Base-by-base conservation (phyloP, 1,284 basidiomycete species). In the Cryptococcus sp. region DNA sequence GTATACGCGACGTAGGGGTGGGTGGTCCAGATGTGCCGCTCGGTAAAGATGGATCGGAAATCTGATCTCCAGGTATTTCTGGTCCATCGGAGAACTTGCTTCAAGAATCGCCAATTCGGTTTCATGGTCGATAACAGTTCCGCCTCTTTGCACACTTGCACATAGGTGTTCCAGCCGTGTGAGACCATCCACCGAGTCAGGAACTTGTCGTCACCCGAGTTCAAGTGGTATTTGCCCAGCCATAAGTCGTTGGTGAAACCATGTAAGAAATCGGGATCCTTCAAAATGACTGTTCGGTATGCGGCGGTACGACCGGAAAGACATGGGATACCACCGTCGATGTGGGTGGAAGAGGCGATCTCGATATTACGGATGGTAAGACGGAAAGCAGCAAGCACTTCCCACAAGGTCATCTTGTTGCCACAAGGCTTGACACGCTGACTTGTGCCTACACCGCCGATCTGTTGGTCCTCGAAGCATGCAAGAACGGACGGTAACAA, bases 181-280 rank as follows among this genome's bases (percentile, higher is more conserved):
- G 86, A 88, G 61, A 94, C 91, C 89, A 93, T 92, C 92, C 92
- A 95, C 39, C 92, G 82, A n/a, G 92, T 94, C 72, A 94, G 81
- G 80, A 92, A 94, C 80, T 94, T 94, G 83, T 93, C 91, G 80
- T 93, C 91, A 38, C 90, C 90, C 3, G 89, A 91, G 78, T 93
- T 93, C 66, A 93, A 85, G 77, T 92, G 90, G 78, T 93, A 94
- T 79, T 91, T 93, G 60, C 87, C 90, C 50, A 93, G 79, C 91
- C 91, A 93, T 73, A 87, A 90, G 77, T 94, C 91, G 77, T 93
- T 90, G 10, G 91, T 94, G 80, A 94, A 95, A 27, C 90, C 90
- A 72, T 92, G 87, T 38, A 94, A 76, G 77, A 94, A 94, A 61
- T 91, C 89, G 19, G 91, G 91, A 77, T 94, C 92, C 79, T 93